These are phyloP conservation scores for Didymella sp. DNA, from an alignment of 2,329 filamentous ascomycete species.

Conservation along the genomic window DNA sequence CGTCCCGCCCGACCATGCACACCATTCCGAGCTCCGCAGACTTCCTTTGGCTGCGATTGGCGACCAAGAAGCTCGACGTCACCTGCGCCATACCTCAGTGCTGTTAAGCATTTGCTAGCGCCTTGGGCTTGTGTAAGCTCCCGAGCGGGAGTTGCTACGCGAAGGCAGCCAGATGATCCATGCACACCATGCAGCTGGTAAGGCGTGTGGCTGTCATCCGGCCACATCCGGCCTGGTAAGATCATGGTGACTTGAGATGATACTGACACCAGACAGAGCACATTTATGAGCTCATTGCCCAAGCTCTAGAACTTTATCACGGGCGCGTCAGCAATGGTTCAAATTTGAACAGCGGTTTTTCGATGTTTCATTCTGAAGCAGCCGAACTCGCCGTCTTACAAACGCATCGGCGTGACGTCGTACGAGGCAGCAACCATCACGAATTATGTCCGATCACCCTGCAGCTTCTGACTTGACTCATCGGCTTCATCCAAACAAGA, in stretches of 20 bases:
- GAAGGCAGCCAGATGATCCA: slow-evolving; percentile 13
- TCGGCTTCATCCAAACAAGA: slow-evolving; percentile 5
- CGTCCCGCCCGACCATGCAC: slow-evolving; percentile 24
- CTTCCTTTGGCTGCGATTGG: slow-evolving; percentile 22
- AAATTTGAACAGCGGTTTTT: background rate
- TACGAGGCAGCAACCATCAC: slow-evolving; percentile 14
- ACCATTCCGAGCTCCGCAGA: slow-evolving; percentile 18
- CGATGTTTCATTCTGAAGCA: background rate
- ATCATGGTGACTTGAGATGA: slow-evolving; percentile 10
- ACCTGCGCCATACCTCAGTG: slow-evolving; percentile 27
- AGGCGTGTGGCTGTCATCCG: slow-evolving; percentile 24
- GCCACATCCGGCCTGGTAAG: slow-evolving; percentile 29
- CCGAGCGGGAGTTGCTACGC: slow-evolving; percentile 21
- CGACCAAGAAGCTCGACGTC: slow-evolving; percentile 22
- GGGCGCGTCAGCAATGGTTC: background rate
- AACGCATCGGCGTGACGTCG: slow-evolving; percentile 1
- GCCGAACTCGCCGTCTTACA: background rate
- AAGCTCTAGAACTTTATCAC: background rate
- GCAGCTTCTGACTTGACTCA: slow-evolving; percentile 25
- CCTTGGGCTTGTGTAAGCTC: slow-evolving; percentile 23
- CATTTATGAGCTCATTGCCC: slow-evolving; percentile 1
- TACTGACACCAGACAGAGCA: background rate
- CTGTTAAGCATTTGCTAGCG: slow-evolving; percentile 33
- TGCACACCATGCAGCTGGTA: slow-evolving; percentile 9
- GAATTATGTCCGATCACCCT: slow-evolving; percentile 12